Evolutionary conservation across 345 rosid species (phyloP), one percentile per base, ranked within the genome.

Genomic region (Arabis alpina): DNA sequence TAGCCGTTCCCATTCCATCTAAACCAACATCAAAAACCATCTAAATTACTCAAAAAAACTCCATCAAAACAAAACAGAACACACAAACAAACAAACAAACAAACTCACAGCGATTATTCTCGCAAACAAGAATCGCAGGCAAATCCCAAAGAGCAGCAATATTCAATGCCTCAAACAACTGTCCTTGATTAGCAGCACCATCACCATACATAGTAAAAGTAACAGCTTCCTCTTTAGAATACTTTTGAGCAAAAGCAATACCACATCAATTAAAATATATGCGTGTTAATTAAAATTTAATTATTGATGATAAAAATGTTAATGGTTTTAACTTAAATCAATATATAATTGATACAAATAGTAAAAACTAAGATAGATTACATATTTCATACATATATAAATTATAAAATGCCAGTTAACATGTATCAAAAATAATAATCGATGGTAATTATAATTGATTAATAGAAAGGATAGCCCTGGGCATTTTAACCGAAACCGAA

Each of bases 1-100:
- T 97, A 3, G 98, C 99, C 12, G 99, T 94, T 10, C 97, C 99
- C 99, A 91, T 89, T 62, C 99, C 99, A 83, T 94, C 99, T 91
- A 66, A 5, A 19, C 23, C 23, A 34, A 34, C 65, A 62, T 28
- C 57, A 72, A 63, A 41, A 36, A 5, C n/a, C n/a, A 59, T n/a
- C 47, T 28, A 75, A n/a, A 4, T 54, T 0, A 75, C 27, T 13
- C 5, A 28, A 61, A 52, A 64, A 8, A 13, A 2, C 25, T 14
- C 48, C 16, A 64, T 9, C 37, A 25, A 40, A 28, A 28, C 32
- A 28, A 5, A 28, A 28, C 16, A 40, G 2, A 16, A 56, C 8
- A 10, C 64, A 70, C 28, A 10, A 25, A 8, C 25, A 16, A 2
- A 2, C n/a, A 30, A 44, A 2, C 1, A 66, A 0, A 14, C 12